Base-by-base conservation (phyloP, 345 rosid species). In the Eucalyptus sp. region DNA sequence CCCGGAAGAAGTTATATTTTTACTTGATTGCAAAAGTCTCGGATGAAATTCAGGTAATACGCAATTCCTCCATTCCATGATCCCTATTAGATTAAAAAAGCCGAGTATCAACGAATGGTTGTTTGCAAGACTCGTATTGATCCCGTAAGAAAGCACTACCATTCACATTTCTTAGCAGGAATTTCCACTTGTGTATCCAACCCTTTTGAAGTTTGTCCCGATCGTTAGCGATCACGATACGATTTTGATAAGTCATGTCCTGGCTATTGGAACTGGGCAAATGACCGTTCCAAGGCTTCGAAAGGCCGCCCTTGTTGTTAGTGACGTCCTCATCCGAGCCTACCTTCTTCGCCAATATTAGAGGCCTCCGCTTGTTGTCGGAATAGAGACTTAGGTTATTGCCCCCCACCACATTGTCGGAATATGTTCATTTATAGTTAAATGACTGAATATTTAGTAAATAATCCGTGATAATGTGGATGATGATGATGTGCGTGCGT, bases 391-490 rank as follows among this genome's bases (percentile, higher is more conserved):
- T 71, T 9, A 17, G 76, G 76, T n/a, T 7, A 0, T 64, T n/a
- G 76, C 17, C 76, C 33, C 76, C 46, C 46, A 18, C 81, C 81
- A 18, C 25, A 37, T 10, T 31, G 10, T 33, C 37, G 37, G 37
- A 33, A 33, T 33, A 33, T 33, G 37, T 33, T 33, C 37, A 33
- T 33, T 33, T 33, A 33, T 33, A 33, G 37, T 33, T 33, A 33
- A 33, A 33, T 33, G 27, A 56, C 29, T 10, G 13, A 10, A 24
- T 56, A 24, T 56, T 56, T 22, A 24, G 29, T 52, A 5, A 52
- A 52, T 52, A 52, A 52, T 52, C 0, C 0, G 10, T 20, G 58
- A 52, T 0, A 52, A 1, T 20, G 7, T 27, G 2, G 5, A 29
- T 29, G 8, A 62, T 29, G 8, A 62, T 29, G 10, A 29, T 7